A percentile compares a stretch with the other conserved stretches of the same genome.
These are phyloP conservation scores for Tolypocladium cylindrosporum DNA, from an alignment of 2,329 filamentous ascomycete species.

Conservation along the genomic window DNA sequence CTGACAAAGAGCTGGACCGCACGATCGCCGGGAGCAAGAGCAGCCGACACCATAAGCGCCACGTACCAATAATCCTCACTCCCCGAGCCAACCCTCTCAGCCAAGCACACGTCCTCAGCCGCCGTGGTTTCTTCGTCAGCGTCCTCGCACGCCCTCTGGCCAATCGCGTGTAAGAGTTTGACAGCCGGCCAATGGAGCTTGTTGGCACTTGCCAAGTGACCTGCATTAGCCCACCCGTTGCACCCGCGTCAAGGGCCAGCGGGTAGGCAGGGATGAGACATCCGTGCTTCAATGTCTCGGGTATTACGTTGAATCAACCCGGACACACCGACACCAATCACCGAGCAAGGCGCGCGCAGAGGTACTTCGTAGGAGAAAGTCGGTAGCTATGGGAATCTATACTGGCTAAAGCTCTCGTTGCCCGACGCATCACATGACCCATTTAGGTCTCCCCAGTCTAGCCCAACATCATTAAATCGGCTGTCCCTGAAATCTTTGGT, in stretches of 20 bases:
- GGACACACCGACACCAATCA: background rate
- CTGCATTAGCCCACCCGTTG: background rate
- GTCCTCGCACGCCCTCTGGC: background rate
- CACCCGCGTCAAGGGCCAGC: background rate
- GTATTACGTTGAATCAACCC: background rate
- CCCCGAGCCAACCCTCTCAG: too few species aligned
- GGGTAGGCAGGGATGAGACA: too few species aligned
- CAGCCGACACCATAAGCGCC: too few species aligned
- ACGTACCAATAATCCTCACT: too few species aligned
- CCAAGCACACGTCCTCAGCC: background rate
- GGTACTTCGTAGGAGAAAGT: background rate
- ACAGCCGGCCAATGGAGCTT: background rate
- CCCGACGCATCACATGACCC: background rate
- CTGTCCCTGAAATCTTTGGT: background rate
- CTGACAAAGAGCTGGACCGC: too few species aligned
- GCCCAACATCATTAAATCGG: background rate
- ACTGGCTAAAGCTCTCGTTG: background rate
- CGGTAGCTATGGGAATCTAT: background rate
- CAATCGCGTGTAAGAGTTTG: background rate
- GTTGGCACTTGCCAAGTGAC: background rate
- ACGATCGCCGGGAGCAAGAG: too few species aligned
- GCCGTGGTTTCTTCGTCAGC: background rate
- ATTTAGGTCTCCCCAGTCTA: background rate
- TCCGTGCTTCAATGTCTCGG: background rate
- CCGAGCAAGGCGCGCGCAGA: background rate